These are phyloP conservation scores for Podaxis mareebaensis DNA, from an alignment of 768 basidiomycete species.

Conservation along the genomic window DNA sequence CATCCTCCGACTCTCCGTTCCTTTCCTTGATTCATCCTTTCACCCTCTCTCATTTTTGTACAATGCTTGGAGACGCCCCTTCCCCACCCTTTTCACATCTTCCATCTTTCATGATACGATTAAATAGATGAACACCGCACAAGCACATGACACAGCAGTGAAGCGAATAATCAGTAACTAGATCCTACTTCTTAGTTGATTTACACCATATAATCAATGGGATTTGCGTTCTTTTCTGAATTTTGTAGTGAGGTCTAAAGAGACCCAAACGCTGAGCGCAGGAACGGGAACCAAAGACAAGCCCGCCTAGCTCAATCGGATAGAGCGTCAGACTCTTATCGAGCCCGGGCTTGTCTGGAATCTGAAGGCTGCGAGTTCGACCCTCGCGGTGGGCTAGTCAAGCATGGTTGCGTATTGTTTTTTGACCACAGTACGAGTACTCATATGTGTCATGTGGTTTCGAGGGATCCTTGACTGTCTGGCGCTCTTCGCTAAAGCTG, in stretches of 20 bases:
- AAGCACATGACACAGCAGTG: neutral
- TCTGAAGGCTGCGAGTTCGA: conserved; percentile 73
- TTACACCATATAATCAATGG: neutral
- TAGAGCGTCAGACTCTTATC: conserved; percentile 56
- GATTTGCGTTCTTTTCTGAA: neutral
- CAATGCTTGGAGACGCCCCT: neutral
- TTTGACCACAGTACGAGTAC: too few species aligned
- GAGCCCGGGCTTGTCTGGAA: too few species aligned
- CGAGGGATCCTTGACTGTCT: too few species aligned
- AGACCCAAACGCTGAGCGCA: neutral
- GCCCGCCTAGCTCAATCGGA: conserved; percentile 64
- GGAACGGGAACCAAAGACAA: too few species aligned
- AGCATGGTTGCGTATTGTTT: too few species aligned
- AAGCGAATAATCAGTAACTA: neutral
- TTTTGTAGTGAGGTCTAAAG: neutral
- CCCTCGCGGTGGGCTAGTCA: conserved; percentile 84
- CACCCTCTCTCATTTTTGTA: neutral
- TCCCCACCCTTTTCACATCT: neutral
- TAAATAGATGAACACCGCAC: neutral
- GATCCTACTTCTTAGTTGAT: neutral
- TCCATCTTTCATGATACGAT: neutral
- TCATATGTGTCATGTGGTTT: too few species aligned
- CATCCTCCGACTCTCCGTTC: neutral
- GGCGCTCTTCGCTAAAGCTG: too few species aligned
- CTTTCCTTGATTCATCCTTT: neutral